Evolutionary conservation across 495 filamentous ascomycete genomes (phyloP).

Genomic region (Penicillium bovifimosum): DNA sequence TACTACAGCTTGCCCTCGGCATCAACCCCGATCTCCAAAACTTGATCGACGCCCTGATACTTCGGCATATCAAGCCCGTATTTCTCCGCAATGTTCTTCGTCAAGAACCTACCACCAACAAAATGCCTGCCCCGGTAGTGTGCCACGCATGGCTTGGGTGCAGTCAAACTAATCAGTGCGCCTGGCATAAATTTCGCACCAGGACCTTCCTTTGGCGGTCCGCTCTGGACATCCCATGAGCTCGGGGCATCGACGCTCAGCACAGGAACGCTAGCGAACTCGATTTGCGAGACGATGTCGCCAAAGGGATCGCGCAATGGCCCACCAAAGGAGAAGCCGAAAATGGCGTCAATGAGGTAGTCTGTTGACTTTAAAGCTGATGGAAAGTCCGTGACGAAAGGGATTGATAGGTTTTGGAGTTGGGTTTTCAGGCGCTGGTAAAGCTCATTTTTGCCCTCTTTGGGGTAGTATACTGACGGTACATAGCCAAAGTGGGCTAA

Average conservation of each 20-base stretch:
- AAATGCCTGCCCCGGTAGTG: constrained; percentile 83
- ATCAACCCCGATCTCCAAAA: constrained; percentile 66
- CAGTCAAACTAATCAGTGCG: constrained; percentile 81
- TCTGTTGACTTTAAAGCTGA: constrained; percentile 59
- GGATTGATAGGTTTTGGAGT: constrained; percentile 72
- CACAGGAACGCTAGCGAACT: constrained; percentile 66
- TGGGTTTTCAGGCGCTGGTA: constrained; percentile 85
- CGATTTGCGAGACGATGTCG: constrained; percentile 69
- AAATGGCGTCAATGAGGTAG: constrained; percentile 89
- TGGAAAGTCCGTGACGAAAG: constrained; percentile 78
- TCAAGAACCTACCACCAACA: constrained; percentile 83
- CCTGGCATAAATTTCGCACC: constrained; percentile 74
- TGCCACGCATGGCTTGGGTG: constrained; percentile 88
- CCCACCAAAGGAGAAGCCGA: constrained; percentile 94
- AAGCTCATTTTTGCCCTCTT: constrained; percentile 80
- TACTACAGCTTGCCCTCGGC: constrained; percentile 53
- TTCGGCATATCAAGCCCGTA: constrained; percentile 78
- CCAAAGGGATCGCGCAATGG: constrained; percentile 87
- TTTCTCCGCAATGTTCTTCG: constrained; percentile 71
- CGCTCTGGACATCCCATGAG: constrained; percentile 85
- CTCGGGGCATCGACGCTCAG: constrained; percentile 88
- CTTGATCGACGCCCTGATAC: constrained; percentile 86
- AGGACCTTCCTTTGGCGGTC: constrained; percentile 72
- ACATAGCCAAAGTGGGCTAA: constrained; percentile 90
- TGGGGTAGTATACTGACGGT: constrained; percentile 89